Base-by-base conservation (phyloP, 495 filamentous ascomycete species). In the Chaetomium fimeti region DNA sequence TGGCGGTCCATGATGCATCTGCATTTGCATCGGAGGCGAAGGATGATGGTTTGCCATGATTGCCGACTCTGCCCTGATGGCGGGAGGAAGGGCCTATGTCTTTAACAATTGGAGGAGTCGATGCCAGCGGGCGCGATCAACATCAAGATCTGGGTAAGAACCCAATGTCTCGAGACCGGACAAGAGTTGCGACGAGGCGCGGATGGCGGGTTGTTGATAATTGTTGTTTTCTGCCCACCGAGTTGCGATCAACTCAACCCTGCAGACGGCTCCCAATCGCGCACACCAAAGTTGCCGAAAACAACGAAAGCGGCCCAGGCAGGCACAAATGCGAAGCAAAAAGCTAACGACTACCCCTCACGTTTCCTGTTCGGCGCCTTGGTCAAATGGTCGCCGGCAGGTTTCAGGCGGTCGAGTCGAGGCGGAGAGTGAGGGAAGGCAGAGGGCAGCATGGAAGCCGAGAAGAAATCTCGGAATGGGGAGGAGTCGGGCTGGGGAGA, bases 31-130 rank as follows among this genome's bases (percentile, higher is more conserved):
- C 54, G 81, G 80, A 8, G 83, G 82, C 40, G 82, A 84, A 3
- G 81, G 82, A 43, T 85, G 83, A 58, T 84, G 83, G 68, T 79
- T 81, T 29, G 82, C 80, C 83, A 85, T 85, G 38, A 54, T 68
- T 32, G 45, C 36, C 32, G 47, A 55, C 56, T 59, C 48, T 9
- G 48, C 29, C n/a, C 8, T 49, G 51, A 59, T 62, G 45, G 55
- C 55, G 36, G 57, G 43, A 29, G 18, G 11, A 7, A 3, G 11
- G 32, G 22, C 2, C 36, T 27, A 29, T 16, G 5, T 11, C 16
- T 12, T 16, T 0, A 53, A 36, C 27, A 15, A 38, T 15, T 45
- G 7, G 0, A 16, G 28, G 24, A 38, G 24, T 29, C 6, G 18
- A 36, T 4, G 15, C 45, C 16, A 11, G n/a, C 20, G 32, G 15